phyloP scores from a whole-genome alignment of 2,329 filamentous ascomycete species.

The Aspergillus sp. region DNA sequence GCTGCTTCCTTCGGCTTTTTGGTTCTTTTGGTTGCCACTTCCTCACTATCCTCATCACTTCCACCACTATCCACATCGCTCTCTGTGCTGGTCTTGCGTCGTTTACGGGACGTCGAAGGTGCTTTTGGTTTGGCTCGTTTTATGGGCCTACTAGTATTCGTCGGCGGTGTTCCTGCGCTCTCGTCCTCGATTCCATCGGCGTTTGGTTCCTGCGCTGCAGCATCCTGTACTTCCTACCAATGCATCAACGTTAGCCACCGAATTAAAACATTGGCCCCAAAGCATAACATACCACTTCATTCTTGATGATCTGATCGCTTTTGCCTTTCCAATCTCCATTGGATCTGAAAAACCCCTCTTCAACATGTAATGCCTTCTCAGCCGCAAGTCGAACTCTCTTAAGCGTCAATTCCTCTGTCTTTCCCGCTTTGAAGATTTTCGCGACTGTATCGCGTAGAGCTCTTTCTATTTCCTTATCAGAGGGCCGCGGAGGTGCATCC shows the following conservation, averaged over 20 bases:
- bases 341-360: constrained; percentile 57
- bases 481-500: constrained; percentile 20
- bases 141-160: constrained; percentile 22
- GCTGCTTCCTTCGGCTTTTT: constrained; percentile 12
- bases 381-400: constrained; percentile 55
- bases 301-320: constrained; percentile 55
- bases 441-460: constrained; percentile 40
- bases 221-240: constrained; percentile 35
- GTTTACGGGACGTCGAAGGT: constrained; percentile 30
- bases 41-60: constrained; percentile 22
- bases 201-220: constrained; percentile 15
- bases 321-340: constrained; percentile 53
- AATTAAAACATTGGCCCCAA: neutral
- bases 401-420: constrained; percentile 56
- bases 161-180: constrained; percentile 10
- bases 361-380: constrained; percentile 53
- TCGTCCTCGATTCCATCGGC: constrained; percentile 12
- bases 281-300: constrained; percentile 48
- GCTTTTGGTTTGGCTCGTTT: constrained; percentile 29
- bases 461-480: constrained; percentile 37
- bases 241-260: neutral
- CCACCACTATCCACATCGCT: constrained; percentile 15
- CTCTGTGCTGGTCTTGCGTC: constrained; percentile 31
- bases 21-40: constrained; percentile 15
- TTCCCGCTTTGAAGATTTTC: constrained; percentile 35